phyloP scores from a whole-genome alignment of 768 basidiomycete species.

The Saitozyma sp. region DNA sequence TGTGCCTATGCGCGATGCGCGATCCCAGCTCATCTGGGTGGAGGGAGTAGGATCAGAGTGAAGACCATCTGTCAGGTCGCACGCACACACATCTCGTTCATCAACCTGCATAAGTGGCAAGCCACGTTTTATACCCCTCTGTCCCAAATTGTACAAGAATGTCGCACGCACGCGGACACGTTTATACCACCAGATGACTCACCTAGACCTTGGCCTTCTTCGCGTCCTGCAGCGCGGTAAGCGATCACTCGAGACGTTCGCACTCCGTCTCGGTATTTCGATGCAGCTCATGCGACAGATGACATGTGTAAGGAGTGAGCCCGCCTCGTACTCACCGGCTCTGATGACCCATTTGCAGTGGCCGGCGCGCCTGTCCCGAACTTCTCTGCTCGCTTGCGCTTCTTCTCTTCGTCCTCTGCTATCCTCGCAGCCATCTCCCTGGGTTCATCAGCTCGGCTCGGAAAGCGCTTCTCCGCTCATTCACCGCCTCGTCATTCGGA shows the following conservation, averaged over 20 bases:
- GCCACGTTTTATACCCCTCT: too few species aligned
- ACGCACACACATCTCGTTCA: too few species aligned
- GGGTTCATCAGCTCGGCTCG: constrained; percentile 17
- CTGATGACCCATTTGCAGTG: constrained; percentile 2
- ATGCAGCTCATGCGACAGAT: neutral
- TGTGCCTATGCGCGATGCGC: too few species aligned
- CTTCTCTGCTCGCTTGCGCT: constrained; percentile 47
- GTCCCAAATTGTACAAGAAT: too few species aligned
- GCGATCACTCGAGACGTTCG: neutral
- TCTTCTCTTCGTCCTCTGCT: constrained; percentile 49
- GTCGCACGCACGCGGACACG: too few species aligned
- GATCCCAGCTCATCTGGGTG: too few species aligned
- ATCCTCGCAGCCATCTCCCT: constrained; percentile 43
- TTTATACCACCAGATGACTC: constrained; percentile 6
- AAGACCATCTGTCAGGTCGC: too few species aligned
- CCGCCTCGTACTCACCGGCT: constrained; percentile 21
- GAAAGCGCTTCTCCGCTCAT: neutral
- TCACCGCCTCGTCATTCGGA: too few species aligned
- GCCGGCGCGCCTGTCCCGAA: constrained; percentile 35
- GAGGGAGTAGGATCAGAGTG: too few species aligned
- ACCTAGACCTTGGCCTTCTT: constrained; percentile 44
- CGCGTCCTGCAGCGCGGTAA: constrained; percentile 19
- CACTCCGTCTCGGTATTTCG: too few species aligned
- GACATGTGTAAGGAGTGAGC: neutral
- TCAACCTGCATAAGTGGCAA: too few species aligned